Evolutionary conservation across 305 asterid species (phyloP), one percentile per base, ranked within the genome.

Genomic region (Fraxinus baroniana): DNA sequence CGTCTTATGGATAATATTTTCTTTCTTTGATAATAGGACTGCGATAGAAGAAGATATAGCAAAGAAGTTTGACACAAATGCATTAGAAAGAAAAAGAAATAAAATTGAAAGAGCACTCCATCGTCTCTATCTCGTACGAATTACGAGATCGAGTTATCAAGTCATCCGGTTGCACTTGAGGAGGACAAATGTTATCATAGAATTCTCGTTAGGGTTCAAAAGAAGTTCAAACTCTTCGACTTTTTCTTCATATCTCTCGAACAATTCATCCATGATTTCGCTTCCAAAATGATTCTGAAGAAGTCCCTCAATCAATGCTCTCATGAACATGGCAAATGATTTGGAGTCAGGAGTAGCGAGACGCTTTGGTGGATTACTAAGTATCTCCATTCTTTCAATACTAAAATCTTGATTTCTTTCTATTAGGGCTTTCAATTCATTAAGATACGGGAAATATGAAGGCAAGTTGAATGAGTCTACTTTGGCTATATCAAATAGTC

Each of bases 401-500:
- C 64, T 83, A 84, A 91, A 87, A 64, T 74, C 22, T 64, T 30
- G 52, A 37, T 70, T 88, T 77, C 73, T 81, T 70, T 76, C 84
- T 32, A 87, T 81, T 78, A 88, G 62, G 2, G 71, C 85, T 86
- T 84, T 83, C 70, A 89, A 64, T 85, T 91, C 90, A 76, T 86
- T 70, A 33, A 91, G 89, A 77, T 28, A 46, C 60, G 91, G 57
- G 80, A 79, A 86, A 26, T 87, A 88, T 77, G 86, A 3, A 5
- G 91, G 91, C 36, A 91, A 84, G 88, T 88, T 91, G 90, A 91
- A 89, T 6, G 87, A 44, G 77, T 91, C 91, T 8, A 91, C 89
- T 87, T 83, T 87, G 28, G 81, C 87, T 81, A 87, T 83, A 30
- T 81, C 79, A 2, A 86, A 9, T 26, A 18, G 41, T 70, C 91